Percentiles rank a stretch among this genome's conserved stretches.
Conservation (phyloP, 164 flowering plant genomes). For the Tinospora cordifolia region DNA sequence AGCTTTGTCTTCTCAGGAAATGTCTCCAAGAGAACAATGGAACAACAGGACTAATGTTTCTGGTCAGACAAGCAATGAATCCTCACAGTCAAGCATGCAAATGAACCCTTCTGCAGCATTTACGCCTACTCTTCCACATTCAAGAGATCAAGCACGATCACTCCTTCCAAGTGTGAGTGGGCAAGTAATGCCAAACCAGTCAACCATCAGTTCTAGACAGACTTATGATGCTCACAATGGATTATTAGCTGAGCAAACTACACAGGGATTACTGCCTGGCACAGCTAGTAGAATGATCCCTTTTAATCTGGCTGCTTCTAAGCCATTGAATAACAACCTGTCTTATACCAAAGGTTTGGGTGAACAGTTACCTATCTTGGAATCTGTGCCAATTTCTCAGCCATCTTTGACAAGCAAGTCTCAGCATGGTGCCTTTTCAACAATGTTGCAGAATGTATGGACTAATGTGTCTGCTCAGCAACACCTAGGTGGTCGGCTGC, state of each 20-base stretch:
- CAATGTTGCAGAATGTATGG: slow-evolving; percentile 37
- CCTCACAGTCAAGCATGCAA: slow-evolving; percentile 20
- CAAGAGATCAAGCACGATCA: slow-evolving; percentile 40
- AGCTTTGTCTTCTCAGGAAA: slow-evolving; percentile 25
- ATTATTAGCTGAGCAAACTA: slow-evolving; percentile 27
- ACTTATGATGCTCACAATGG: slow-evolving; percentile 22
- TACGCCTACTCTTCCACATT: slow-evolving; percentile 25
- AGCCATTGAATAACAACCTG: slow-evolving; percentile 16
- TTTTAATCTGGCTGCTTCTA: slow-evolving; percentile 27
- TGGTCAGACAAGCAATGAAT: slow-evolving; percentile 26
- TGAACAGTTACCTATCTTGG: slow-evolving; percentile 29
- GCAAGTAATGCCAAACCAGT: slow-evolving; percentile 23
- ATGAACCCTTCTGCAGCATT: slow-evolving; percentile 29
- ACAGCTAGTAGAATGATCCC: slow-evolving; percentile 19
- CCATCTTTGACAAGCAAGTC: slow-evolving; percentile 26
- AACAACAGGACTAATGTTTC: slow-evolving; percentile 24
- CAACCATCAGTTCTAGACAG: slow-evolving; percentile 27
- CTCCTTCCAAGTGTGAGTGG: slow-evolving; percentile 26
- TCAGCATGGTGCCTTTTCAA: slow-evolving; percentile 37
- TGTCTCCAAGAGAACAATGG: slow-evolving; percentile 26
- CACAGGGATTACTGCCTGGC: slow-evolving; percentile 25
- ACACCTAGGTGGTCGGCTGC: slow-evolving; percentile 17
- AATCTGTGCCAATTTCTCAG: slow-evolving; percentile 29
- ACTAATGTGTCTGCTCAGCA: slow-evolving; percentile 39
- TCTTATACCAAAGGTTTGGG: slow-evolving; percentile 25